Conservation (phyloP, 1,284 basidiomycete species). For the Irpex sp. region DNA sequence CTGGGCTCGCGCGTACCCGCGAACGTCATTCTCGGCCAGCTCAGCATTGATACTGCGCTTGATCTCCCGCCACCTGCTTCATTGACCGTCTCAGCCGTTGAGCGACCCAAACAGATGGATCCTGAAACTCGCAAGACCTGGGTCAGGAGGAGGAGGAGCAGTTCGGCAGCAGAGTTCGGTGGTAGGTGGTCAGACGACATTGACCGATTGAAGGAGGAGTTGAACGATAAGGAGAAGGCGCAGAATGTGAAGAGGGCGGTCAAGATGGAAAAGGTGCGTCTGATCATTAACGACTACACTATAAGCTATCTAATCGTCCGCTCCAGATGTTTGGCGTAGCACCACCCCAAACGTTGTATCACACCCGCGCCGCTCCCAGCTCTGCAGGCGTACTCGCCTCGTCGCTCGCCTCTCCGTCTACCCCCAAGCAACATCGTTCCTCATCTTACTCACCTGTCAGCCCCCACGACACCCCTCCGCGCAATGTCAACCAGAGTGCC, state of each 20-base stretch:
- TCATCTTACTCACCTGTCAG: slow-evolving; percentile 5
- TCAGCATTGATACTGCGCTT: slow-evolving; percentile 4
- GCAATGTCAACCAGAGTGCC: slow-evolving; percentile 45
- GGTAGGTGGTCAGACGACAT: slow-evolving; percentile 46
- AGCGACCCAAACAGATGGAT: slow-evolving; percentile 18
- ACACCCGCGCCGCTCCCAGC: slow-evolving; percentile 45
- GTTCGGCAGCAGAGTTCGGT: slow-evolving; percentile 45
- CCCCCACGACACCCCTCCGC: slow-evolving; percentile 12
- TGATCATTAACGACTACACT: neutral
- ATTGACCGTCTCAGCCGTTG: slow-evolving; percentile 13
- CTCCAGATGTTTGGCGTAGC: slow-evolving; percentile 72
- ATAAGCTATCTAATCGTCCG: neutral
- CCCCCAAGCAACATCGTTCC: slow-evolving; percentile 7
- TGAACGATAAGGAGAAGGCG: slow-evolving; percentile 68
- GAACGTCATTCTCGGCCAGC: slow-evolving; percentile 57
- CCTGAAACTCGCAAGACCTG: slow-evolving; percentile 33
- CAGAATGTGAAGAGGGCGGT: slow-evolving; percentile 72
- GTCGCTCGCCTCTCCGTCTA: slow-evolving; percentile 16
- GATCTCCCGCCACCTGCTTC: slow-evolving; percentile 38
- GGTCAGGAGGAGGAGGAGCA: slow-evolving; percentile 51
- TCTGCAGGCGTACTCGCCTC: slow-evolving; percentile 16
- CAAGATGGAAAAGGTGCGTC: slow-evolving; percentile 81
- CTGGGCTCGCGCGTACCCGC: slow-evolving; percentile 73
- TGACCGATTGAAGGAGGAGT: slow-evolving; percentile 63
- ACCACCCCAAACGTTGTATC: slow-evolving; percentile 72